Conservation (phyloP, 176 grass and related monocot species). For the Cenchrus fungigraminus region DNA sequence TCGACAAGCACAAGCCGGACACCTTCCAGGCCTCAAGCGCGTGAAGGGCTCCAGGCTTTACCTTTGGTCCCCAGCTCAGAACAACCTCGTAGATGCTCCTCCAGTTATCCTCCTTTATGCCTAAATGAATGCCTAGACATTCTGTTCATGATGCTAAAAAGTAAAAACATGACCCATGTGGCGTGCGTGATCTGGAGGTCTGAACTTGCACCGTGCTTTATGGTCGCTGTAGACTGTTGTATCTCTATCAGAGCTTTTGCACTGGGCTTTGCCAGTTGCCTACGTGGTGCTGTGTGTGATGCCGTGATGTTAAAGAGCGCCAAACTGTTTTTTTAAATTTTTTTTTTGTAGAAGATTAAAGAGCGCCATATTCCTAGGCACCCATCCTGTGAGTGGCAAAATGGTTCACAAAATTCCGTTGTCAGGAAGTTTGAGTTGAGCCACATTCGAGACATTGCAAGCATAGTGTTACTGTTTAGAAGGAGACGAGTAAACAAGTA, state of each 20-base stretch:
- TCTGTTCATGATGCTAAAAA: not conserved
- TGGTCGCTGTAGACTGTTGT: not conserved
- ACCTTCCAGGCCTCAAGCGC: slow-evolving; percentile 56
- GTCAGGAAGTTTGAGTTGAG: no score
- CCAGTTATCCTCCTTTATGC: not conserved
- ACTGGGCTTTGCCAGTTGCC: no score
- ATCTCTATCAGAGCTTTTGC: not conserved
- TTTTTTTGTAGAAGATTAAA: no score
- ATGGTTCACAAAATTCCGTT: no score
- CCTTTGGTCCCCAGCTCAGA: not conserved
- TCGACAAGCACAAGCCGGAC: slow-evolving; percentile 73
- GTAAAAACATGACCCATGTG: not conserved
- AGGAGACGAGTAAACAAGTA: no score
- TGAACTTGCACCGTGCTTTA: not conserved
- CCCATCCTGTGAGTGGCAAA: not conserved
- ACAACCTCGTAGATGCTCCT: not conserved
- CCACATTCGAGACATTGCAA: not conserved
- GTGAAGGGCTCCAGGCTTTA: not conserved
- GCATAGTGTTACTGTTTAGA: no score
- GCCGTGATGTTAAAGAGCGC: no score
- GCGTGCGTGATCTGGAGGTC: not conserved
- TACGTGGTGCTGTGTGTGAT: no score
- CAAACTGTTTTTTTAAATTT: no score
- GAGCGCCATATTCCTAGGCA: no score
- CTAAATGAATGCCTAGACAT: not conserved